Conservation (phyloP, 2,329 filamentous ascomycete species). For the Colletotrichum theobromicola region DNA sequence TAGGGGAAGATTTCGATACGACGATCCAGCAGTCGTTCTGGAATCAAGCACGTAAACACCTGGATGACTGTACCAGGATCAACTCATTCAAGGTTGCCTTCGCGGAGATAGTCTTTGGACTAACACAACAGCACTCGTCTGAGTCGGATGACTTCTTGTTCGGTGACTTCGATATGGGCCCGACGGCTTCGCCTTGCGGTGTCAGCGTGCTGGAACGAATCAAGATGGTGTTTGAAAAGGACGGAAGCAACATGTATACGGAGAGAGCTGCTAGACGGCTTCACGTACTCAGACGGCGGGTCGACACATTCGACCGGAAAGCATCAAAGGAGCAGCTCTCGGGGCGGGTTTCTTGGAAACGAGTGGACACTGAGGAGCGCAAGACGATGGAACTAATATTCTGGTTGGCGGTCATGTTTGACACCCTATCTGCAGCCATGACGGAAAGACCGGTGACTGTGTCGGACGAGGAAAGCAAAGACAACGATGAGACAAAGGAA, state of each 20-base stretch:
- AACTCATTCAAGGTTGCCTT: conserved; percentile 42
- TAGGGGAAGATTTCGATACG: conserved; percentile 40
- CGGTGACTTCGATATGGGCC: not conserved
- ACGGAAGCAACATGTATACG: conserved; percentile 37
- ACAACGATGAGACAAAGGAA: not conserved
- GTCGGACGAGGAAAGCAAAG: conserved; percentile 44
- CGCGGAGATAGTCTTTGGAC: conserved; percentile 41
- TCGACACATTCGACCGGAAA: conserved; percentile 24
- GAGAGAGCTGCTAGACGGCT: conserved; percentile 44
- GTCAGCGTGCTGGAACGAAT: not conserved
- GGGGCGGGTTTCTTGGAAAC: not conserved
- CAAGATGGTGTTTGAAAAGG: conserved; percentile 23
- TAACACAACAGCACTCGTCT: conserved; percentile 35
- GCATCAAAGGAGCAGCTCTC: not conserved
- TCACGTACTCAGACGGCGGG: conserved; percentile 39
- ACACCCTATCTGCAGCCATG: conserved; percentile 61
- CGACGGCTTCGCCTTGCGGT: not conserved
- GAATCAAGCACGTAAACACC: conserved; percentile 39
- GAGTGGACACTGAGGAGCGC: conserved; percentile 27
- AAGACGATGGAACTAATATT: conserved; percentile 58
- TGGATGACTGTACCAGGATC: conserved; percentile 38
- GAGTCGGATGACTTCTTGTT: conserved; percentile 11
- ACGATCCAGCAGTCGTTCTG: conserved; percentile 40
- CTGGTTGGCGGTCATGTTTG: conserved; percentile 65
- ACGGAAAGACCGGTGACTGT: conserved; percentile 41